A percentile compares a stretch with the other conserved stretches of the same genome.
These are phyloP conservation scores for Coniochaeta prunicola DNA, from an alignment of 2,329 filamentous ascomycete genomes.

Conservation along the genomic window DNA sequence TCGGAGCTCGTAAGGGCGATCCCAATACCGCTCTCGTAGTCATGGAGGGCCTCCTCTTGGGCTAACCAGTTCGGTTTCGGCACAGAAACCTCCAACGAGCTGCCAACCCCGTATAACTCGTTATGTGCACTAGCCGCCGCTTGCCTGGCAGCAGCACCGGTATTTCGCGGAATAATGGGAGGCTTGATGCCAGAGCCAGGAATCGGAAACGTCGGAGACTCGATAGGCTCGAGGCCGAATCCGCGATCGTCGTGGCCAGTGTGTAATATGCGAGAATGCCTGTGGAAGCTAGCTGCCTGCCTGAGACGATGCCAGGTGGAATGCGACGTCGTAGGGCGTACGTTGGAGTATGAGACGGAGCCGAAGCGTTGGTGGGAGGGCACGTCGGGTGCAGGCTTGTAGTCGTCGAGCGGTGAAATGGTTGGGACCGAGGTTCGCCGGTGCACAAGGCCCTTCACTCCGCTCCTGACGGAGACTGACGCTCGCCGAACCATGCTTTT, in stretches of 20 bases:
- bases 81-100: conserved; percentile 16
- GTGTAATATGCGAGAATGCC: conserved; percentile 38
- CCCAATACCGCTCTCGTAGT: conserved; percentile 58
- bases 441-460: conserved; percentile 38
- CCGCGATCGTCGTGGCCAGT: conserved; percentile 26
- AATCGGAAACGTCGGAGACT: conserved; percentile 32
- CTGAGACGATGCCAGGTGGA: conserved; percentile 44
- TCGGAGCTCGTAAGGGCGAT: conserved; percentile 44
- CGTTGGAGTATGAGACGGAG: conserved; percentile 13
- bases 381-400: conserved; percentile 18
- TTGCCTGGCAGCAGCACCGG: conserved; percentile 54
- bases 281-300: conserved; percentile 41
- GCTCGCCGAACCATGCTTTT: conserved; percentile 48
- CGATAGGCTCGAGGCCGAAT: conserved; percentile 24
- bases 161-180: conserved; percentile 52
- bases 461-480: conserved; percentile 41
- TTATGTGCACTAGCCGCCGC: conserved; percentile 52
- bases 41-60: conserved; percentile 40
- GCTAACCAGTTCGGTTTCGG: conserved; percentile 36
- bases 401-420: conserved; percentile 11
- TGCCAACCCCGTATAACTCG: conserved; percentile 26
- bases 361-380: conserved; percentile 6
- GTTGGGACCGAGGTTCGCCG: conserved; percentile 35
- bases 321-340: conserved; percentile 38
- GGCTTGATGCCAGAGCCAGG: conserved; percentile 46